Percentiles rank a stretch among this genome's conserved stretches.
phyloP scores from a whole-genome alignment of 441 rosid species.

The Capsella rubella region DNA sequence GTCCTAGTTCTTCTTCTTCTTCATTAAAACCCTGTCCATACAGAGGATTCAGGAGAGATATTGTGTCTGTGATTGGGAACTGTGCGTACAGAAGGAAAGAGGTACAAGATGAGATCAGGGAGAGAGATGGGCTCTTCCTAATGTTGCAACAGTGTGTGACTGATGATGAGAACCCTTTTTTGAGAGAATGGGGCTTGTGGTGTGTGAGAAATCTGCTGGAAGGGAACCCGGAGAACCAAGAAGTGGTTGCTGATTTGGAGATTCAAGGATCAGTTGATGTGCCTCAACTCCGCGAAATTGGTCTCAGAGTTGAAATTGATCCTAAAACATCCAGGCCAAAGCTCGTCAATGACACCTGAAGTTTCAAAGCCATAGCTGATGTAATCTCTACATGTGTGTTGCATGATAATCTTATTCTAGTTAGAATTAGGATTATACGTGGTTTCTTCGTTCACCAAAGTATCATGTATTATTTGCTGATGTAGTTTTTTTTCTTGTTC shows the following conservation, averaged over 20 bases:
- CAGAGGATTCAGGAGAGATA: slow-evolving; percentile 79
- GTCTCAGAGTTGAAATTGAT: slow-evolving; percentile 78
- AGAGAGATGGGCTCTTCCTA: slow-evolving; percentile 58
- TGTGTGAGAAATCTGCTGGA: slow-evolving; percentile 69
- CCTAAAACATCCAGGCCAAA: slow-evolving; percentile 58
- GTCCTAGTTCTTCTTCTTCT: slow-evolving; percentile 14
- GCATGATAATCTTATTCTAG: no score
- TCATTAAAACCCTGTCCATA: slow-evolving; percentile 67
- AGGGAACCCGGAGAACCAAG: slow-evolving; percentile 76
- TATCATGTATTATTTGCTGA: no score
- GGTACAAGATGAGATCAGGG: slow-evolving; percentile 53
- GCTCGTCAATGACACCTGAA: slow-evolving; percentile 73
- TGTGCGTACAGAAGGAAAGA: slow-evolving; percentile 38
- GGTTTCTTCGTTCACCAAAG: no score
- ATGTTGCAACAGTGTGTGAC: slow-evolving; percentile 79
- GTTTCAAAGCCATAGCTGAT: not conserved
- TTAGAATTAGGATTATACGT: no score
- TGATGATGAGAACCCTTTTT: slow-evolving; percentile 77
- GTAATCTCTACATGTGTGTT: not conserved
- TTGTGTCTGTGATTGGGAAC: slow-evolving; percentile 82
- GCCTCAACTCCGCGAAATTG: slow-evolving; percentile 73
- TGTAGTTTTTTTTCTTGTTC: no score
- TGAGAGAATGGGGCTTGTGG: slow-evolving; percentile 95
- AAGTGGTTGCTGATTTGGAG: slow-evolving; percentile 72
- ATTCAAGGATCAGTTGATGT: slow-evolving; percentile 69